These are phyloP conservation scores for Lactifluus hygrophoroides DNA, from an alignment of 768 basidiomycete genomes.

Conservation along the genomic window DNA sequence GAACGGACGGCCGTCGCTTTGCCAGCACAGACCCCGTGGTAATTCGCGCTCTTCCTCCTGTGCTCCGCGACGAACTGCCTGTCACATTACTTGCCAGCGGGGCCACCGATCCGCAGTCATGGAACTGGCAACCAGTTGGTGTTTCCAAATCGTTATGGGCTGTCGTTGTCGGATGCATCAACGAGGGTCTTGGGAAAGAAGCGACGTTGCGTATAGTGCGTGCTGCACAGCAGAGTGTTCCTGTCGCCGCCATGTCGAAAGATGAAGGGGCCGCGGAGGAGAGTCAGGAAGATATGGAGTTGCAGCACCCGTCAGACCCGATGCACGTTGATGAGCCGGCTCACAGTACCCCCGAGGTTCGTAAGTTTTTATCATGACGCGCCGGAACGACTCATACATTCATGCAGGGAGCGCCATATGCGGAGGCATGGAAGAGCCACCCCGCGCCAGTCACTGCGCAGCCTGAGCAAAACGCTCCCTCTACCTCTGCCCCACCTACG, in stretches of 20 bases:
- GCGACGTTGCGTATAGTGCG: conserved; percentile 50
- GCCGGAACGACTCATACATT: neutral
- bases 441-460: conserved; percentile 10
- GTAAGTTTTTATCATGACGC: neutral
- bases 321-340: conserved; percentile 18
- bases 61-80: conserved; percentile 68
- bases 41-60: conserved; percentile 56
- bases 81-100: conserved; percentile 51
- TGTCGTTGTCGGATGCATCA: conserved; percentile 52
- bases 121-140: conserved; percentile 73
- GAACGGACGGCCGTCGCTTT: conserved; percentile 52
- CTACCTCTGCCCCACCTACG: conserved; percentile 7
- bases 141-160: conserved; percentile 68
- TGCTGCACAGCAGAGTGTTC: conserved; percentile 48
- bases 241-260: conserved; percentile 13
- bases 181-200: conserved; percentile 52
- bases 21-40: conserved; percentile 68
- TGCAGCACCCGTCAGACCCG: conserved; percentile 12
- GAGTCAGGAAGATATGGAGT: conserved; percentile 22
- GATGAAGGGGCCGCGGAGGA: conserved; percentile 10
- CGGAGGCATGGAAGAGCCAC: conserved; percentile 14
- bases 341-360: conserved; percentile 12
- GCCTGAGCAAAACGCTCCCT: conserved; percentile 6
- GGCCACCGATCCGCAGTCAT: conserved; percentile 39
- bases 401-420: conserved; percentile 9